Base-by-base conservation (phyloP, 1,284 basidiomycete species). In the Apiotrichum mycotoxinovorans region DNA sequence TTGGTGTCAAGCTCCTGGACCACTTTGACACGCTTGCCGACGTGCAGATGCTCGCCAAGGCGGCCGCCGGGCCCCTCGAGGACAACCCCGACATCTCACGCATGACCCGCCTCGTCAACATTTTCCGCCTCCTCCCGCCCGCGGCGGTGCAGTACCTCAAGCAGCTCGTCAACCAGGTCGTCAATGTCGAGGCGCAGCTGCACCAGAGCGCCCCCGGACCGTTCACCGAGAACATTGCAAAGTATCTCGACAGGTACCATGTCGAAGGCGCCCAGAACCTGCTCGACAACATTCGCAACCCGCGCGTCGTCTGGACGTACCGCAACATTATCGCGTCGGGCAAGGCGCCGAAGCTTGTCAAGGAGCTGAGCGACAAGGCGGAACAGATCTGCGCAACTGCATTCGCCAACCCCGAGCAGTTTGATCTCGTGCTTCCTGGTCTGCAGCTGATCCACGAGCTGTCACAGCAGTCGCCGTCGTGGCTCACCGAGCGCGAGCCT, bases 1-100 rank as follows among this genome's bases (percentile, higher is more conserved):
- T 99, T 65, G 97, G 96, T 11, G 86, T 91, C 75, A 98, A 98
- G 79, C 84, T 99, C 10, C 82, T 99, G 18, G 94, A 98, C 69
- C 96, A 99, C 76, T 96, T 95, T 79, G 85, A 88, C 50, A 85
- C 88, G 35, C 87, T 97, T 20, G 89, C 93, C 33, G 79, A 79
- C 27, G 85, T 87, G 38, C 86, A 89, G 66, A 86, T 90, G 81
- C 80, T 95, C n/a, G 83, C 84, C 58, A 84, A 84, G 47, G 87
- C 91, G 0, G 86, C 91, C 0, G 83, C 85, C 56, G 81, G 87
- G 7, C 89, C 92, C 0, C 79, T 94, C 22, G 82, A 86, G 17
- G 91, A 95, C 66, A 94, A 94, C 64, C 90, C 94, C 66, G 87
- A 88, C 51, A 91, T 99, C 64, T 88, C 88, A 52, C 92, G 97